phyloP scores from a whole-genome alignment of 2,329 filamentous ascomycete species.

The Cladorrhinum sp. region DNA sequence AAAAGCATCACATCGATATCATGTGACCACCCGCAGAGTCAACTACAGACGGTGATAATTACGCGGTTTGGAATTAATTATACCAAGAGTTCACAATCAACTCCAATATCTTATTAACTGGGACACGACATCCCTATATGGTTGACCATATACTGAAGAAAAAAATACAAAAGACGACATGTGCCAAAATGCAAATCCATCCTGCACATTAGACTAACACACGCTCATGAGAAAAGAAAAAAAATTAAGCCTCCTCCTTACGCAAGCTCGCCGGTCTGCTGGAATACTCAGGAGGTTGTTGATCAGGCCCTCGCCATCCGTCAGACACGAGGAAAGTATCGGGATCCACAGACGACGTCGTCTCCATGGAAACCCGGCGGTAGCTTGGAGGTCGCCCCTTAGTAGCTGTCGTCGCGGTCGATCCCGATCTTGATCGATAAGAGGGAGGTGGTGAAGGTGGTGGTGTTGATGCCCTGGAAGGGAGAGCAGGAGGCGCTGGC shows the following conservation, averaged over 20 bases:
- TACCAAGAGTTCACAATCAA: too few relatives aligned
- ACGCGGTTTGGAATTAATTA: too few relatives aligned
- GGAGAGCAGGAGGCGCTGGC: not conserved
- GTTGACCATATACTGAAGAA: too few relatives aligned
- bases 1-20: not conserved
- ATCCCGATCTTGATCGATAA: constrained; percentile 1
- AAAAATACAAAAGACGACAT: too few relatives aligned
- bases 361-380: constrained; percentile 1
- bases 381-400: constrained; percentile 1
- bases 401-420: not conserved
- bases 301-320: constrained; percentile 1
- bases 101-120: too few relatives aligned
- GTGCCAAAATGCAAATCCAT: too few relatives aligned
- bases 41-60: not conserved
- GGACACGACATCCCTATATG: too few relatives aligned
- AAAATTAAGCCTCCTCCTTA: not conserved
- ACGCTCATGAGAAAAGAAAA: not conserved
- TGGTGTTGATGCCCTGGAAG: not conserved
- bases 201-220: too few relatives aligned
- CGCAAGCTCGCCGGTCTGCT: constrained; percentile 6
- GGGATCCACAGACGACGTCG: not conserved
- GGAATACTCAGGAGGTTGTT: not conserved
- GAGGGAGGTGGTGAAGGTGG: constrained; percentile 3
- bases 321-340: constrained; percentile 5
- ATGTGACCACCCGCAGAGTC: constrained; percentile 1